Percentiles rank a stretch among this genome's conserved stretches.
Evolutionary conservation across 805 yeast genomes (phyloP).

Genomic region (Ogataea salicorniae): DNA sequence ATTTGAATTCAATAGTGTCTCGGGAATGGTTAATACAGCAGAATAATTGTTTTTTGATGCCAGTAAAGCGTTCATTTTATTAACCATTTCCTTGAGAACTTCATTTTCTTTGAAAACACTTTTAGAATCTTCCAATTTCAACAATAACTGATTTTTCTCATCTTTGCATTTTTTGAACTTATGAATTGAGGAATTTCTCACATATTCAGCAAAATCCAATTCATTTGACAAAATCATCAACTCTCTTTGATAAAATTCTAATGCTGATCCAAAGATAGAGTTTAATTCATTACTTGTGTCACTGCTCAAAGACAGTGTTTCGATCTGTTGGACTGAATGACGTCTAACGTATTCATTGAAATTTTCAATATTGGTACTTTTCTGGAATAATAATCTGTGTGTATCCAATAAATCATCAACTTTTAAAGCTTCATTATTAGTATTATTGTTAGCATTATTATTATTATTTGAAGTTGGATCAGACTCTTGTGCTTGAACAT

Average conservation of each 20-base stretch:
- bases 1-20: too few relatives aligned
- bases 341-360: background rate
- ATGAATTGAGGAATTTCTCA: slow-evolving; percentile 36
- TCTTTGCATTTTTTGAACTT: slow-evolving; percentile 24
- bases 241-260: slow-evolving; percentile 52
- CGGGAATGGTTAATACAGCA: too few relatives aligned
- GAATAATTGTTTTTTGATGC: background rate
- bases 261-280: slow-evolving; percentile 1
- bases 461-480: background rate
- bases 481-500: background rate
- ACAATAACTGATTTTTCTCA: slow-evolving; percentile 24
- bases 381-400: slow-evolving; percentile 17
- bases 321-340: slow-evolving; percentile 9
- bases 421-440: background rate
- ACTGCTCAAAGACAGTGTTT: background rate
- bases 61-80: background rate
- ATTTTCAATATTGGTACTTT: background rate
- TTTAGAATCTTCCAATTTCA: background rate
- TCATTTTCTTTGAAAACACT: slow-evolving; percentile 6
- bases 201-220: slow-evolving; percentile 51
- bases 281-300: background rate
- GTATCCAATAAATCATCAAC: slow-evolving; percentile 14
- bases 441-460: background rate
- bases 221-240: slow-evolving; percentile 53
- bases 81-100: background rate